Percentiles rank a stretch among this genome's conserved stretches.
Conservation (phyloP, 2,329 filamentous ascomycete genomes). For the Xylariaceae sp. region DNA sequence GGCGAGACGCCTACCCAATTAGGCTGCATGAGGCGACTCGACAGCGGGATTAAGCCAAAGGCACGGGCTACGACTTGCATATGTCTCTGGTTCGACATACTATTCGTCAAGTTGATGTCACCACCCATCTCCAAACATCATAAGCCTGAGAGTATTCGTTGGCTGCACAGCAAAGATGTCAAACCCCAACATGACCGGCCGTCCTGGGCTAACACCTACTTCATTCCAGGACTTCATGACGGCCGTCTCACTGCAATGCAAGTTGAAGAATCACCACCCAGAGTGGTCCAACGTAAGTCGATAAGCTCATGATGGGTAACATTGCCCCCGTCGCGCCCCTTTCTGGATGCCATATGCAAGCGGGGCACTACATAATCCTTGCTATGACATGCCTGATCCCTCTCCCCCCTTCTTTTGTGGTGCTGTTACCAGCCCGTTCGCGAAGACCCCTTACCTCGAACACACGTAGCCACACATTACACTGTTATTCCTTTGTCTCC, state of each 20-base stretch:
- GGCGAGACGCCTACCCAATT: not conserved
- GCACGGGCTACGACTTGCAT: no score
- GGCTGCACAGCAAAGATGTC: no score
- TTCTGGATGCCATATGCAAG: no score
- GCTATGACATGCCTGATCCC: no score
- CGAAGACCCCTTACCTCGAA: not conserved
- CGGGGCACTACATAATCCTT: no score
- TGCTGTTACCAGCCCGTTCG: no score
- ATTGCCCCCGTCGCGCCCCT: no score
- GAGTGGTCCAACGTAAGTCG: slow-evolving; percentile 66
- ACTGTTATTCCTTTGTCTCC: no score
- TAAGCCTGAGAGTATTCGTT: not conserved
- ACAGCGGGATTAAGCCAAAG: no score
- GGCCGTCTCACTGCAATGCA: slow-evolving; percentile 62
- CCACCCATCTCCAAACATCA: not conserved
- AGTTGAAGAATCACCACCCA: slow-evolving; percentile 64
- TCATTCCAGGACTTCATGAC: slow-evolving; percentile 66
- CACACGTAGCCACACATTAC: slow-evolving; percentile 3
- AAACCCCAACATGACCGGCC: slow-evolving; percentile 2
- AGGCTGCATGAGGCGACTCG: not conserved
- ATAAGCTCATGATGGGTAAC: no score
- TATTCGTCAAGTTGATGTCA: not conserved
- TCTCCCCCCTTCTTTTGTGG: no score
- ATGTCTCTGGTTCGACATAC: not conserved
- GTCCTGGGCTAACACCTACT: slow-evolving; percentile 17